Percentiles rank a stretch among this genome's conserved stretches.
Evolutionary conservation across 1,139 yeast species (phyloP).

Genomic region (Blastobotrys indianensis): DNA sequence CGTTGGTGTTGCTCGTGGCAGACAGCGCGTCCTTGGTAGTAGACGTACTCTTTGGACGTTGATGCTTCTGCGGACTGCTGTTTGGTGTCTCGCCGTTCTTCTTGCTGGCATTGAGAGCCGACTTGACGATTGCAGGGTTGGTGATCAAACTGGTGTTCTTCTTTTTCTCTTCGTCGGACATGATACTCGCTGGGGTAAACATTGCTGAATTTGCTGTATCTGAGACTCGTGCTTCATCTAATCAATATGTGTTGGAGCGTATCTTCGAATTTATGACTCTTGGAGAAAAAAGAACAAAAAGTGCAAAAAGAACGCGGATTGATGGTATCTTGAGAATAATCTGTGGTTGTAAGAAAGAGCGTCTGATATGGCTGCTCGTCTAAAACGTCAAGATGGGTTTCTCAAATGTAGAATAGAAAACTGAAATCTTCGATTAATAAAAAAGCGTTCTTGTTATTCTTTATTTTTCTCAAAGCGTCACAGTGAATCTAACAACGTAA

Average conservation of each 20-base stretch:
- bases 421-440: no score
- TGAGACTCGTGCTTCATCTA: background rate
- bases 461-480: no score
- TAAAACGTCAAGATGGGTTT: no score
- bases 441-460: no score
- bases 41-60: slow-evolving; percentile 4
- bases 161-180: slow-evolving; percentile 1
- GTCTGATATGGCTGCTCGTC: no score
- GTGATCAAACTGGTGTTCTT: slow-evolving; percentile 20
- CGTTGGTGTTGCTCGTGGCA: background rate
- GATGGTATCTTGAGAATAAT: no score
- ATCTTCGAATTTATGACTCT: no score
- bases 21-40: slow-evolving; percentile 9
- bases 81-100: background rate
- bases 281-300: no score
- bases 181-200: background rate
- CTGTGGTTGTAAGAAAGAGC: no score
- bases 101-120: slow-evolving; percentile 20
- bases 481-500: no score
- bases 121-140: slow-evolving; percentile 27
- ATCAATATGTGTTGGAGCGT: background rate
- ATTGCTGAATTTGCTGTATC: background rate
- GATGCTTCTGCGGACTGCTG: slow-evolving; percentile 2
- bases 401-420: no score
- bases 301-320: no score